Percentiles rank a stretch among this genome's conserved stretches.
Conservation (phyloP, 2,329 filamentous ascomycete genomes). For the Lachnellula suecica region DNA sequence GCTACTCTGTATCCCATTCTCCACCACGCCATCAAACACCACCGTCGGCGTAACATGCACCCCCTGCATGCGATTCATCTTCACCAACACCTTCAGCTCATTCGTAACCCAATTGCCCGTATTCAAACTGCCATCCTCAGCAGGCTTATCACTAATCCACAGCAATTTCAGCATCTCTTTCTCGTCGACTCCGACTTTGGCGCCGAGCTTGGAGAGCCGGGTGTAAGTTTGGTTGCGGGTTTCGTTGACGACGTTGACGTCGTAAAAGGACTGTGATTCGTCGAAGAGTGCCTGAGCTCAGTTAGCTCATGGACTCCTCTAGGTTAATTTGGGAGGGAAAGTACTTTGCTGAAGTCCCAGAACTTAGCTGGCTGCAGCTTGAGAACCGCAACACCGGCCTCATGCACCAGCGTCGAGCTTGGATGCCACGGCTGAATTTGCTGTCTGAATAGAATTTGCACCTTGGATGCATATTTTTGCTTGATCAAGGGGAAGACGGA, state of each 20-base stretch:
- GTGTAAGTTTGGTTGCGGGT: slow-evolving; percentile 80
- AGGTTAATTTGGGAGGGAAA: neutral
- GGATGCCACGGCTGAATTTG: slow-evolving; percentile 97
- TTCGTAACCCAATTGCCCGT: slow-evolving; percentile 78
- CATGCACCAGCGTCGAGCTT: slow-evolving; percentile 75
- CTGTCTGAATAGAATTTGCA: slow-evolving; percentile 83
- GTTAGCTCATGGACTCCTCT: too few relatives aligned
- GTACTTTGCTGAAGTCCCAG: slow-evolving; percentile 67
- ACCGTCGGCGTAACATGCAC: slow-evolving; percentile 92
- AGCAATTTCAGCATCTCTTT: slow-evolving; percentile 68
- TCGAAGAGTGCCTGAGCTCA: slow-evolving; percentile 50
- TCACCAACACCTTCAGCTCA: slow-evolving; percentile 81
- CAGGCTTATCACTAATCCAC: slow-evolving; percentile 65
- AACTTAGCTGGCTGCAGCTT: slow-evolving; percentile 68
- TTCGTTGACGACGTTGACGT: slow-evolving; percentile 81
- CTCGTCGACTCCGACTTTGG: slow-evolving; percentile 67
- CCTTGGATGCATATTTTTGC: slow-evolving; percentile 52
- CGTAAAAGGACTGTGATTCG: slow-evolving; percentile 77
- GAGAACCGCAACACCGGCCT: slow-evolving; percentile 81
- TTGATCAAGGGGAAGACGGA: slow-evolving; percentile 65
- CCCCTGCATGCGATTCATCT: slow-evolving; percentile 74
- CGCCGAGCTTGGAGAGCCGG: slow-evolving; percentile 72
- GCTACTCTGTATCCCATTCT: slow-evolving; percentile 73
- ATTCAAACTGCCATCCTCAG: slow-evolving; percentile 69
- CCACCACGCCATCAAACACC: slow-evolving; percentile 82